Evolutionary conservation across 83 land plant genomes (phyloP).

Genomic region (Picea mariana): DNA sequence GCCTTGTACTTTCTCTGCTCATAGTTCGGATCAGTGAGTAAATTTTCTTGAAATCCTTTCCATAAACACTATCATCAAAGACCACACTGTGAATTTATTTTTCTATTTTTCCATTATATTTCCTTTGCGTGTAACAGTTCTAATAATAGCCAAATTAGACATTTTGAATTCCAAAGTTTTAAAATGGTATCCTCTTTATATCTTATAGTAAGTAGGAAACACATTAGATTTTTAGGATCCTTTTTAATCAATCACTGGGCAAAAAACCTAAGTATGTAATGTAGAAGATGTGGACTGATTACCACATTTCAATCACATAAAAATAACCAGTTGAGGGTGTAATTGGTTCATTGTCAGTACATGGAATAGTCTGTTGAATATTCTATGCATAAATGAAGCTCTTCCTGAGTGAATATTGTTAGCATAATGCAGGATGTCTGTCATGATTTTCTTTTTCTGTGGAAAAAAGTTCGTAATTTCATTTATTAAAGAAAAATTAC

Average conservation of each 20-base stretch:
- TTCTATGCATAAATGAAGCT: neutral
- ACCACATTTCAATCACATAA: neutral
- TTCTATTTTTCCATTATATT: neutral
- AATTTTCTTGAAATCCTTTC: neutral
- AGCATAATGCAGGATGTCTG: neutral
- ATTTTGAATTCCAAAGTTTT: neutral
- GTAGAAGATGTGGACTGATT: neutral
- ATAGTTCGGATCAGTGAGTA: conserved; percentile 86
- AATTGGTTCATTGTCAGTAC: neutral
- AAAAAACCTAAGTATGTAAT: neutral
- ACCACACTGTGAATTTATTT: neutral
- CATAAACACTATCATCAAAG: neutral
- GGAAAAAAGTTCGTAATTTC: no score
- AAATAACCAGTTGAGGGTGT: neutral
- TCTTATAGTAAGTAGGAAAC: neutral
- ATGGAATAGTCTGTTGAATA: neutral
- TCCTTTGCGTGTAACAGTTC: neutral
- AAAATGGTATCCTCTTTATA: neutral
- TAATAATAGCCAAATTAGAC: neutral
- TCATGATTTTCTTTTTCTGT: neutral
- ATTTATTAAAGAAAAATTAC: no score
- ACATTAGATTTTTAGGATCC: neutral
- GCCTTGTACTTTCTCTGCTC: conserved; percentile 83
- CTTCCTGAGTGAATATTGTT: neutral
- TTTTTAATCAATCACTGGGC: neutral